Evolutionary conservation across 208 protist genomes (phyloP).

Genomic region (Leishmania turanica): DNA sequence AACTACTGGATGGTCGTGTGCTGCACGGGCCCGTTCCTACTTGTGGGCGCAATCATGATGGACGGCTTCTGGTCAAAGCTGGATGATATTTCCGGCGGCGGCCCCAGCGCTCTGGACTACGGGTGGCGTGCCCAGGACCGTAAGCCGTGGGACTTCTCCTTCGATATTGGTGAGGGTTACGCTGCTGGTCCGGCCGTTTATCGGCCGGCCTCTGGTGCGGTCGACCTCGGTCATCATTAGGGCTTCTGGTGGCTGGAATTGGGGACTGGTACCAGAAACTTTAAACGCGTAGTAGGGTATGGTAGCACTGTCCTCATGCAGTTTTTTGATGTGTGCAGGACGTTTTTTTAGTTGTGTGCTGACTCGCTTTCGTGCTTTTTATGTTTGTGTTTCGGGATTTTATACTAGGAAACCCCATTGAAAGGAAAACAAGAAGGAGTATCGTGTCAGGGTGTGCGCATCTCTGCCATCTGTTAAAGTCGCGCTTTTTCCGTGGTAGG

Average conservation of each 20-base stretch:
- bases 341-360: not conserved
- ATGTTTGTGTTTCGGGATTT: no score
- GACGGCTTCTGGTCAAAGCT: conserved; percentile 86
- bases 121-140: conserved; percentile 73
- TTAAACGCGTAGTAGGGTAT: not conserved
- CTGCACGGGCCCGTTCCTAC: conserved; percentile 53
- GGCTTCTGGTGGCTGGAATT: not conserved
- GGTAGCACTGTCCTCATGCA: not conserved
- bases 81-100: conserved; percentile 82
- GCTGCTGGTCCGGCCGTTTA: conserved; percentile 71
- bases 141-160: conserved; percentile 90
- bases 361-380: not conserved
- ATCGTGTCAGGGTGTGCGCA: not conserved
- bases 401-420: not conserved
- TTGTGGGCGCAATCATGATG: conserved; percentile 78
- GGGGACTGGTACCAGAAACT: not conserved
- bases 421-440: not conserved
- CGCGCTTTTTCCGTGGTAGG: not conserved
- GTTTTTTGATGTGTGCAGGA: not conserved
- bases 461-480: not conserved
- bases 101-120: conserved; percentile 76
- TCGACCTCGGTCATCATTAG: conserved; percentile 79
- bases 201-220: conserved; percentile 74
- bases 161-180: conserved; percentile 89
- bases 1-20: conserved; percentile 80